A percentile compares a stretch with the other conserved stretches of the same genome.
These are phyloP conservation scores for Ascochyta lentis DNA, from an alignment of 2,329 filamentous ascomycete genomes.

Conservation along the genomic window DNA sequence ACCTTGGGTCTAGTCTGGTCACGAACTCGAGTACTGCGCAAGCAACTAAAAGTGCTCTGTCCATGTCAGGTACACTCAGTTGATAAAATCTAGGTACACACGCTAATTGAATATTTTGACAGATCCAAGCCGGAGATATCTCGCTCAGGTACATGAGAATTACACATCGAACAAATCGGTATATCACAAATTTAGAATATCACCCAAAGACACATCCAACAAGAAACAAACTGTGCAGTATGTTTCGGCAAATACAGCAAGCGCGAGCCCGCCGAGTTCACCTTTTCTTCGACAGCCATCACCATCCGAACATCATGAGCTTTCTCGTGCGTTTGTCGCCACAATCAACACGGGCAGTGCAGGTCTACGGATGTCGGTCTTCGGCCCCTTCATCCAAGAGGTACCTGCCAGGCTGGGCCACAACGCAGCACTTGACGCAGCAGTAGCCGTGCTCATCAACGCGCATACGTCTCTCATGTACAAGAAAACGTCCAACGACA, in stretches of 20 bases:
- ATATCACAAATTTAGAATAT: slow-evolving; percentile 38
- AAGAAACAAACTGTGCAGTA: slow-evolving; percentile 16
- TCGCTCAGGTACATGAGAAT: slow-evolving; percentile 37
- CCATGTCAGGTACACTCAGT: slow-evolving; percentile 2
- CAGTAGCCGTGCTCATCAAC: slow-evolving; percentile 39
- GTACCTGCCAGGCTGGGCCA: slow-evolving; percentile 41
- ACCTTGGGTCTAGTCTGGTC: slow-evolving; percentile 31
- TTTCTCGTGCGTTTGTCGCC: slow-evolving; percentile 37
- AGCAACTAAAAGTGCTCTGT: not conserved
- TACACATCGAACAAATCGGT: slow-evolving; percentile 37
- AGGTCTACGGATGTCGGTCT: slow-evolving; percentile 41
- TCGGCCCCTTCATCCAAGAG: slow-evolving; percentile 42
- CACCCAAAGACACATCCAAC: slow-evolving; percentile 9
- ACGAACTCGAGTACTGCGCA: slow-evolving; percentile 1
- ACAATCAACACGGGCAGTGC: slow-evolving; percentile 33
- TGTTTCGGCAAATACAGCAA: slow-evolving; percentile 16
- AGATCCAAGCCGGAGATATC: slow-evolving; percentile 20
- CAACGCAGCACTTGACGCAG: slow-evolving; percentile 41
- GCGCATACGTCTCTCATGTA: slow-evolving; percentile 37
- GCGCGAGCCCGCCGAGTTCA: slow-evolving; percentile 22
- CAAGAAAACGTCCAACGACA: slow-evolving; percentile 29
- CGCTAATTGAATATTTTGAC: slow-evolving; percentile 1
- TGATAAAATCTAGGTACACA: not conserved
- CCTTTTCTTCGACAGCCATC: slow-evolving; percentile 32
- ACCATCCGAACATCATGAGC: slow-evolving; percentile 34